Evolutionary conservation across 2,329 filamentous ascomycete genomes (phyloP).

Genomic region (Biscogniauxia marginata): DNA sequence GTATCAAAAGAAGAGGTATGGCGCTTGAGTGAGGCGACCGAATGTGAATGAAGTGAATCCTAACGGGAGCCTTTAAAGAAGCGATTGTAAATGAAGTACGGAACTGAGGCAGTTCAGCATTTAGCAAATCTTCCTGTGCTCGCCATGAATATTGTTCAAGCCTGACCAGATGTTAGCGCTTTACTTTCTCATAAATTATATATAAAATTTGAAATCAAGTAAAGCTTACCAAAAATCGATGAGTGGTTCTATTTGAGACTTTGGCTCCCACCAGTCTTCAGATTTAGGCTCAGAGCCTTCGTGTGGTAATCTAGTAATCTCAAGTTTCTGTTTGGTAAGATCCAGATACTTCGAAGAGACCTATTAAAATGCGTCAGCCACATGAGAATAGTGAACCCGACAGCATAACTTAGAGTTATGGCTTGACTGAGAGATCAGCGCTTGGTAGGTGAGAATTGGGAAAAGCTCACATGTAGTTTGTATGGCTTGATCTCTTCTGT

Average conservation of each 20-base stretch:
- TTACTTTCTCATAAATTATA: neutral
- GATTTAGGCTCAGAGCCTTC: conserved; percentile 49
- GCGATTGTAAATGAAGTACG: conserved; percentile 52
- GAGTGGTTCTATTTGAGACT: conserved; percentile 60
- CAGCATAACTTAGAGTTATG: no score
- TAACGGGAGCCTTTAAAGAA: conserved; percentile 41
- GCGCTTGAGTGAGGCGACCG: conserved; percentile 52
- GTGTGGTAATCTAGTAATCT: conserved; percentile 63
- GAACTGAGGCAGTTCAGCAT: conserved; percentile 61
- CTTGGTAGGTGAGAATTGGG: neutral
- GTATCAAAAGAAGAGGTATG: conserved; percentile 63
- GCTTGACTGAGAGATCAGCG: conserved; percentile 1
- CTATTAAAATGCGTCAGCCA: conserved; percentile 40
- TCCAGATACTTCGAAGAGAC: conserved; percentile 67
- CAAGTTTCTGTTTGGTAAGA: conserved; percentile 65
- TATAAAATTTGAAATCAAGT: no score
- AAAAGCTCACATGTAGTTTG: conserved; percentile 52
- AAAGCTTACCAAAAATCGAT: conserved; percentile 61
- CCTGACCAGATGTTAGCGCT: conserved; percentile 41
- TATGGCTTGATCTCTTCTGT: conserved; percentile 52
- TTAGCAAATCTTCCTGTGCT: conserved; percentile 56
- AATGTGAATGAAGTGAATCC: conserved; percentile 65
- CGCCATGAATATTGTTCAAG: conserved; percentile 67
- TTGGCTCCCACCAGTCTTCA: conserved; percentile 58
- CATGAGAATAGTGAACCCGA: neutral